Evolutionary conservation across 225 moss, liverwort and hornwort species (phyloP).

Genomic region (Takakia lepidozioides): DNA sequence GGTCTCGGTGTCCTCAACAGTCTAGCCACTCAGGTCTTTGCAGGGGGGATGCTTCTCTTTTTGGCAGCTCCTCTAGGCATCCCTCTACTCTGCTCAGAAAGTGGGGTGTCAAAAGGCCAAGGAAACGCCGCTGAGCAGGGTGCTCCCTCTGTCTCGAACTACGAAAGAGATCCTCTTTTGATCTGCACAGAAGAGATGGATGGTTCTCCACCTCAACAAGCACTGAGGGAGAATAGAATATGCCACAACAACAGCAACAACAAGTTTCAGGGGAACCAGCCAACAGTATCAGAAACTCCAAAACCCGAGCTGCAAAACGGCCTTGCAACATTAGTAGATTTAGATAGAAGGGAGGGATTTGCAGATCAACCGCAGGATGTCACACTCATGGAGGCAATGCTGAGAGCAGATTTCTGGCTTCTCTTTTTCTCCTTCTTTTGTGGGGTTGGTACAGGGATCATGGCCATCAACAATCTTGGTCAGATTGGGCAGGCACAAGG

Average conservation of each 20-base stretch:
- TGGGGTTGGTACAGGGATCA: conserved; percentile 9
- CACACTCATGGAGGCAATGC: conserved; percentile 9
- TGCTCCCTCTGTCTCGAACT: too few species aligned
- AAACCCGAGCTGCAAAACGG: too few species aligned
- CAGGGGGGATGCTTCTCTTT: conserved; percentile 1
- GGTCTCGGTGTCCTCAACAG: neutral
- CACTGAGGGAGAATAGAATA: neutral
- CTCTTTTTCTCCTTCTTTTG: conserved; percentile 8
- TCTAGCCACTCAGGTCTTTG: neutral
- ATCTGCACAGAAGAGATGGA: neutral
- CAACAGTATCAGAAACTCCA: too few species aligned
- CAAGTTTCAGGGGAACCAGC: neutral
- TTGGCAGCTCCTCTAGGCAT: neutral
- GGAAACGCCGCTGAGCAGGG: too few species aligned
- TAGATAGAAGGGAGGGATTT: neutral
- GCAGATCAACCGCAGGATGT: neutral
- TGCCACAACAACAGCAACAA: neutral
- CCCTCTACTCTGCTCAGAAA: too few species aligned
- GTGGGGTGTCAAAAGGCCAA: too few species aligned
- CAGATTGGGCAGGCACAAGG: conserved; percentile 14
- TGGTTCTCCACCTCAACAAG: neutral
- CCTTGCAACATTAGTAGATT: too few species aligned
- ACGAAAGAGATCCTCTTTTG: too few species aligned
- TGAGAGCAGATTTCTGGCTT: conserved; percentile 6
- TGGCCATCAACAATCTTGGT: conserved; percentile 11